These are phyloP conservation scores for Hygrocybe coccinea DNA, from an alignment of 768 basidiomycete species.

Conservation along the genomic window DNA sequence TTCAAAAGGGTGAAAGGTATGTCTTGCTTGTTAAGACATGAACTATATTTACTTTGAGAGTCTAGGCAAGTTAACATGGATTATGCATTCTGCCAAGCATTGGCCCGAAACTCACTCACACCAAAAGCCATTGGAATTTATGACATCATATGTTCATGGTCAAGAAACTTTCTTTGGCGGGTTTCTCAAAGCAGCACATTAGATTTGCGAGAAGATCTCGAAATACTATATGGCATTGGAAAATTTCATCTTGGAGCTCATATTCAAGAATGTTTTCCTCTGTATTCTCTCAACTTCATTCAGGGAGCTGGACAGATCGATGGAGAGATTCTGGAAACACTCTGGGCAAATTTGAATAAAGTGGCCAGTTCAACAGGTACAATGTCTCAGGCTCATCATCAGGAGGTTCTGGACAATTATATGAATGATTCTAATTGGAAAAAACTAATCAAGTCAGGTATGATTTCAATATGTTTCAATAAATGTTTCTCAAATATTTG, in stretches of 20 bases:
- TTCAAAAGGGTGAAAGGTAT: conserved; percentile 28
- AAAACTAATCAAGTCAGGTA: conserved; percentile 16
- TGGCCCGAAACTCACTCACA: conserved; percentile 5
- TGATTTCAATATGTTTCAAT: conserved; percentile 17
- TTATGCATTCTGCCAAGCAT: conserved; percentile 20
- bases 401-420: conserved; percentile 35
- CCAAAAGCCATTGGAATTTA: conserved; percentile 18
- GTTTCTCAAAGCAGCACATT: conserved; percentile 9
- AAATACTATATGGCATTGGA: conserved; percentile 2
- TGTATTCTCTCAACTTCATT: conserved; percentile 26
- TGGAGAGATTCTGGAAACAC: conserved; percentile 33
- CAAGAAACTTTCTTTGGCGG: conserved; percentile 13
- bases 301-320: conserved; percentile 24
- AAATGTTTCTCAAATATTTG: conserved; percentile 5
- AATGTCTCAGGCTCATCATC: conserved; percentile 28
- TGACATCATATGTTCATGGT: conserved; percentile 29
- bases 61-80: conserved; percentile 27
- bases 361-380: conserved; percentile 24
- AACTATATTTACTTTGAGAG: neutral
- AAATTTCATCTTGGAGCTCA: conserved; percentile 21
- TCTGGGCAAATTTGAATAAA: conserved; percentile 28
- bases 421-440: conserved; percentile 34
- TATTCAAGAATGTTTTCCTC: conserved; percentile 8
- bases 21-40: neutral
- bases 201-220: neutral